Base-by-base conservation (phyloP, 345 rosid genomes). In the Murraya paniculata region DNA sequence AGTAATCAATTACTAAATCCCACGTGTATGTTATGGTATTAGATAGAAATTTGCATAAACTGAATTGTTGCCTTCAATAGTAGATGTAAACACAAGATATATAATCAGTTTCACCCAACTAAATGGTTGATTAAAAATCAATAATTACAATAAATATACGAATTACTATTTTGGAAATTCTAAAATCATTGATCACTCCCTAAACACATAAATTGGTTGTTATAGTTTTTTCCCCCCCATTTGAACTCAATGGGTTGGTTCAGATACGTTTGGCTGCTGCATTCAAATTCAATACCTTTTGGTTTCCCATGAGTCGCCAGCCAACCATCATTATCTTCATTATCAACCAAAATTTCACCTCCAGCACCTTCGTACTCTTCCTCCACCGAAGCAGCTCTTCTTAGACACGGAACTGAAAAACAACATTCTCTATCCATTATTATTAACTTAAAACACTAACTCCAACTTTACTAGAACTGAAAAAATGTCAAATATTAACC, bases 251-350 rank as follows among this genome's bases (percentile, higher is more conserved):
- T 38, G 64, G 4, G 13, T 19, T 59, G 4, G n/a, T 27, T 59
- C 31, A 21, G 27, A 6, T 0, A 53, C 7, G n/a, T 5, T 76
- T n/a, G 5, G 53, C 33, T 65, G 24, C 36, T 24, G 55, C 71
- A 53, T 30, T 75, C n/a, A 65, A 50, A 64, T 56, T 6, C 18
- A 33, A 11, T 70, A 94, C 99, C 98, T 94, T 87, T 92, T 2
- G 98, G 99, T 84, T 89, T 92, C 75, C 99, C 99, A 76, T 97
- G 98, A 57, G 99, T 97, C 3, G 99, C 99, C 70, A 93, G 81
- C 99, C 98, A 97, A 77, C 98, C 99, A 81, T 97, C 98, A 83
- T 91, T 83, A 75, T 97, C 98, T 85, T 97, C 99, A 85, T 91
- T 86, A 80, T 97, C 99, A 75, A 94, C 90, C 75, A 92, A 85